Evolutionary conservation across 2,329 filamentous ascomycete species (phyloP), one percentile per base, ranked within the genome.

Genomic region (Nemania diffusa): DNA sequence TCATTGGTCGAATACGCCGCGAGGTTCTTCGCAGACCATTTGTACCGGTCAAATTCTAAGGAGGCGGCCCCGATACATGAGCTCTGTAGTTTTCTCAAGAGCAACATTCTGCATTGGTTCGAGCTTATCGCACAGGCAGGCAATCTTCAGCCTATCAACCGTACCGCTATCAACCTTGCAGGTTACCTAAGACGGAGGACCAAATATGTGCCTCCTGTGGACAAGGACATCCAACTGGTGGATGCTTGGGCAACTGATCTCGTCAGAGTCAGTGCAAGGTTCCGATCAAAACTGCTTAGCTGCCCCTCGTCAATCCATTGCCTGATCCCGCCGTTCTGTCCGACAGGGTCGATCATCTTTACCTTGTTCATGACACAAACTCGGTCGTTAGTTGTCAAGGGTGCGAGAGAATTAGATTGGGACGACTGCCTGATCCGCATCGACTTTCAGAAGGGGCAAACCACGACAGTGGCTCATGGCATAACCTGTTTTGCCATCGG

Each of bases 31-130:
- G 72, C 75, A 20, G 72, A 76, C 3, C 74, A 77, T 60, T 27
- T 77, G 0, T 73, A 63, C 37, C 66, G 62, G 32, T 65, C 65
- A 22, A 72, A 68, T 15, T 68, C 72, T 3, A 46, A 68, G 15
- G 67, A 73, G 26, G 57, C 72, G 48, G 52, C 46, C 1, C 53
- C 74, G 15, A 74, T 89, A 86, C 69, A 91, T 85, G 40, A 91
- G 77, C 67, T 90, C 82, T 17, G 90, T 79, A 8, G 87, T 84
- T 79, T 92, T 85, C 72, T 91, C 83, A 22, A 90, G 79, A 55
- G 67, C 24, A 75, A 71, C 40, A 70, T 79, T 8, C 70, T 79
- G 15, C 69, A 69, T 3, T 79, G 77, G 78, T 73, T 80, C 13
- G 78, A 79, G 56, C 48, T 74, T 27, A 64, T 77, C 22, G 76